Evolutionary conservation across 768 basidiomycete genomes (phyloP), one percentile per base, ranked within the genome.

Genomic region (Mycena leptocephala): DNA sequence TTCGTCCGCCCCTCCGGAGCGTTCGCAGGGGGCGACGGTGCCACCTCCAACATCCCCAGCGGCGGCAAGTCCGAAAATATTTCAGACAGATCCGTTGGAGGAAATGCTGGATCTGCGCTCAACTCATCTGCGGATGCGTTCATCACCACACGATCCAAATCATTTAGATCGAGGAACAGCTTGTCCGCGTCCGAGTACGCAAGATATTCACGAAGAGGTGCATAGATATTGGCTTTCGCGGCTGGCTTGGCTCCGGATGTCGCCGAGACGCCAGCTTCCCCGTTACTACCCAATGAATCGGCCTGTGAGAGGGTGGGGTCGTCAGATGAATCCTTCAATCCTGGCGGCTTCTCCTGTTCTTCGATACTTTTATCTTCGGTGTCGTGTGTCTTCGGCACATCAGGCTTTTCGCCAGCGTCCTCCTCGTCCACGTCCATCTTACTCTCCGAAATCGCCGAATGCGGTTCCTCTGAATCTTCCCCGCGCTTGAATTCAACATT

Each of bases 21-120:
- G 37, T 79, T 78, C n/a, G 83, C 78, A 30, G 84, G 77, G 64
- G 80, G 43, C 61, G 82, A 75, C 24, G 84, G 82, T 79, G 88
- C 77, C 75, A 90, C 79, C 68, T 94, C 93, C 37, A 92, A 84
- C 66, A 95, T 85, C 14, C 86, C 86, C 48, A 92, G 87, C 14
- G 92, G 90, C 39, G 91, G 90, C 14, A 98, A 89, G 70, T 98
- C 98, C 0, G 97, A 96, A 82, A 98, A 98, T 51, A 99, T 91
- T 37, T 91, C 89, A 2, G 90, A 88, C 30, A 94, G 85, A 76
- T 93, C 92, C 59, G 88, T 79, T 68, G 89, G 82, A 26, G 84
- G 82, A 24, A 81, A 81, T 13, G 80, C 78, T 8, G 81, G 74
- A 37, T 82, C 81, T 24, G 80, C 74, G 22, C 72, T 72, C 53